Evolutionary conservation across 352 stramenopile species (phyloP).

Genomic region (Stephanocyclus meneghinianus): DNA sequence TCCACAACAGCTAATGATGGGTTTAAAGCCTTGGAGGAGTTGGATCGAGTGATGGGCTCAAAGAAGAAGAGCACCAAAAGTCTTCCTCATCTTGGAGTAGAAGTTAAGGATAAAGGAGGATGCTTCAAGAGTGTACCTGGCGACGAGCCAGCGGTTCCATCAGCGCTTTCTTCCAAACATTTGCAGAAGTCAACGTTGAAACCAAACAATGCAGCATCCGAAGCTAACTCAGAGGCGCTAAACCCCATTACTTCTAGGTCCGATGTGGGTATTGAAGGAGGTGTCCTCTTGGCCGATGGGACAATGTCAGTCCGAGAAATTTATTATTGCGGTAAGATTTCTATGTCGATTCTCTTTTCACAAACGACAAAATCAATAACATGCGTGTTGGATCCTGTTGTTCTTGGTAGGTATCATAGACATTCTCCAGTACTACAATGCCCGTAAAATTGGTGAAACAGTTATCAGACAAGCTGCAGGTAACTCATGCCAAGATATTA

Average conservation of each 20-base stretch:
- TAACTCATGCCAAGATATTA: conserved; percentile 87
- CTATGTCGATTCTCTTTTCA: neutral
- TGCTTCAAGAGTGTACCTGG: neutral
- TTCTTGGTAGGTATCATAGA: conserved; percentile 84
- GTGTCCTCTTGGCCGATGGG: conserved; percentile 17
- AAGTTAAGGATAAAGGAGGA: conserved; percentile 5
- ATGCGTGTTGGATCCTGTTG: neutral
- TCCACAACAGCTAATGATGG: conserved; percentile 16
- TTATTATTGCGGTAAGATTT: conserved; percentile 85
- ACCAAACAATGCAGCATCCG: neutral
- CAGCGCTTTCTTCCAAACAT: neutral
- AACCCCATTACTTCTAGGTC: conserved; percentile 46
- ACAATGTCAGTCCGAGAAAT: conserved; percentile 53
- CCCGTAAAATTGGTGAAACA: conserved; percentile 88
- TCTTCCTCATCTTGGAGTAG: neutral
- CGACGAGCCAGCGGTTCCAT: neutral
- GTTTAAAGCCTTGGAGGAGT: conserved; percentile 24
- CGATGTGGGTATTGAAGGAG: conserved; percentile 55
- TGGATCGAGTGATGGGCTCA: conserved; percentile 10
- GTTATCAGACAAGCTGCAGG: conserved; percentile 87
- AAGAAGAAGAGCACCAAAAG: neutral
- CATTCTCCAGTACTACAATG: conserved; percentile 91
- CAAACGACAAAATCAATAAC: neutral
- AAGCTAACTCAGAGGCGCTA: neutral
- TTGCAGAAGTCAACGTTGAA: neutral